Evolutionary conservation across 208 protist genomes (phyloP).

Genomic region (Phytomonas sp.): DNA sequence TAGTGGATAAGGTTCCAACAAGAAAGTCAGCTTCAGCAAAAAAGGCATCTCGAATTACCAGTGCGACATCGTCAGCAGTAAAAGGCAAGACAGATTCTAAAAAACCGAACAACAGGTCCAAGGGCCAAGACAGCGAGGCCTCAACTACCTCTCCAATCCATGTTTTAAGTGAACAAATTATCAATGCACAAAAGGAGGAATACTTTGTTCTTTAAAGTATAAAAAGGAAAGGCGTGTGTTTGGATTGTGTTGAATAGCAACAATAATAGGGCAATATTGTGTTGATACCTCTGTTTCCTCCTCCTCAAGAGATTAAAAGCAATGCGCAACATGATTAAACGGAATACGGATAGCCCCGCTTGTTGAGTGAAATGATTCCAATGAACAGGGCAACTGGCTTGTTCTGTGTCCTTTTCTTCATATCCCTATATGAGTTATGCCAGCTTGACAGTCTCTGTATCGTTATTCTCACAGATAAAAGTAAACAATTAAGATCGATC

Average conservation of each 20-base stretch:
- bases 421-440: background rate
- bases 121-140: background rate
- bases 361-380: background rate
- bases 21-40: background rate
- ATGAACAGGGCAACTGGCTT: background rate
- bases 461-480: background rate
- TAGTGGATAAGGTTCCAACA: background rate
- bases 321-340: background rate
- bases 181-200: background rate
- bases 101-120: background rate
- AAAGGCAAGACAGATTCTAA: background rate
- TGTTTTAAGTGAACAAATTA: background rate
- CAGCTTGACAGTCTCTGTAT: background rate
- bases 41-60: background rate
- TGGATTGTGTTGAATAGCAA: background rate
- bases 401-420: background rate
- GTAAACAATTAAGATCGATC: background rate
- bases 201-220: constrained; percentile 1
- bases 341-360: background rate
- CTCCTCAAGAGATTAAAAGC: background rate
- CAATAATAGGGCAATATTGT: constrained; percentile 1
- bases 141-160: background rate
- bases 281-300: background rate
- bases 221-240: constrained; percentile 11
- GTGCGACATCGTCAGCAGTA: background rate